phyloP scores from a whole-genome alignment of 2,329 filamentous ascomycete genomes.

The Monilinia vaccinii-corymbosi region DNA sequence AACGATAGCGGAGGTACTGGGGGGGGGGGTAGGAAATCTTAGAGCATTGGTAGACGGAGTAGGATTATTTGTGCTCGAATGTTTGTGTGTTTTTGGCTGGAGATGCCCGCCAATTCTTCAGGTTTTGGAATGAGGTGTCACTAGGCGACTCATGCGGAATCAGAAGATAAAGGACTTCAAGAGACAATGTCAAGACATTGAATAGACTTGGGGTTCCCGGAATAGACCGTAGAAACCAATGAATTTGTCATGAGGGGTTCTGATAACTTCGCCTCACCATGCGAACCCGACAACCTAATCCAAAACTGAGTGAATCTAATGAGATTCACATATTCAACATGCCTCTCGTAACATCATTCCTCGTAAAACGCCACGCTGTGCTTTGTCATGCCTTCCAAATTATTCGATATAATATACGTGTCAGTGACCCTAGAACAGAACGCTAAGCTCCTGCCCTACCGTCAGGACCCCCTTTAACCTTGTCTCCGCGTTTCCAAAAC shows the following conservation, averaged over 20 bases:
- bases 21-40: no score
- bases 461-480: background rate
- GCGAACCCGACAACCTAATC: background rate
- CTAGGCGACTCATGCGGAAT: background rate
- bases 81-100: no score
- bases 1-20: no score
- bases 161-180: background rate
- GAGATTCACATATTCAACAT: background rate
- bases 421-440: background rate
- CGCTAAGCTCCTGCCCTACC: background rate
- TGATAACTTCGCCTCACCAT: background rate
- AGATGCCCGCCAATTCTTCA: background rate
- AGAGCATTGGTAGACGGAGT: background rate
- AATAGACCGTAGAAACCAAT: background rate
- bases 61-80: background rate
- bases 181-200: background rate
- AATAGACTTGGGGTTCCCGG: background rate
- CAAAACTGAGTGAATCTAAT: background rate
- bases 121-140: background rate
- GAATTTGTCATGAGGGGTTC: background rate
- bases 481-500: conserved; percentile 4
- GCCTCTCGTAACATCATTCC: background rate
- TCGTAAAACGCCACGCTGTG: background rate
- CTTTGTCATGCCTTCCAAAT: background rate
- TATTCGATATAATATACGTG: background rate